These are phyloP conservation scores for Echinosphaeria canescens DNA, from an alignment of 2,329 filamentous ascomycete species.

Conservation along the genomic window DNA sequence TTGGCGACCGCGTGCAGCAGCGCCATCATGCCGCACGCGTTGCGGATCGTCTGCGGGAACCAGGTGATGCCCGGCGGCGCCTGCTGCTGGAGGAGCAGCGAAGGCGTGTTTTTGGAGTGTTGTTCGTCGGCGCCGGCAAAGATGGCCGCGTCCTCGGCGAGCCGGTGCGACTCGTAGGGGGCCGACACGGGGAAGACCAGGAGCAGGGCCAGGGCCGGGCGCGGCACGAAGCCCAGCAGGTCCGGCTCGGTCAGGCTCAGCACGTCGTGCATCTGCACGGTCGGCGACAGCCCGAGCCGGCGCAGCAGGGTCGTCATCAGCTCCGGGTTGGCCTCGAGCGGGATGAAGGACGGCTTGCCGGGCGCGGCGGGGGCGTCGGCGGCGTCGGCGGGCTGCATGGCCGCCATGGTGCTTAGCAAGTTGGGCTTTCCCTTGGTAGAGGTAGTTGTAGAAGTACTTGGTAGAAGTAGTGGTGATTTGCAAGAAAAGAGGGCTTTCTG, in stretches of 20 bases:
- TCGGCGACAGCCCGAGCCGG: conserved; percentile 61
- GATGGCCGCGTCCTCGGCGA: conserved; percentile 49
- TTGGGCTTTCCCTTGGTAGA: too few relatives aligned
- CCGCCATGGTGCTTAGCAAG: too few relatives aligned
- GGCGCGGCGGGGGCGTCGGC: conserved; percentile 10
- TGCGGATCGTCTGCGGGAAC: conserved; percentile 90
- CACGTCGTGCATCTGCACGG: conserved; percentile 71
- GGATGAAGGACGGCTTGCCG: conserved; percentile 26
- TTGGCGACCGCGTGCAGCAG: conserved; percentile 68
- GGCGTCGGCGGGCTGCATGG: conserved; percentile 2
- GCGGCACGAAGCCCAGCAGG: conserved; percentile 68
- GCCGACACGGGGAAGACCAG: conserved; percentile 77
- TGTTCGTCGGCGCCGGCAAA: too few relatives aligned
- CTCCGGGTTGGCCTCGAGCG: conserved; percentile 58
- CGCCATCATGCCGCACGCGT: conserved; percentile 83
- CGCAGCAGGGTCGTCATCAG: conserved; percentile 71
- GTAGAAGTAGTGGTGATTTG: too few relatives aligned
- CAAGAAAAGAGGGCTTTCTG: too few relatives aligned
- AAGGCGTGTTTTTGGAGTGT: too few relatives aligned
- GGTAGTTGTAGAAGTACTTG: too few relatives aligned
- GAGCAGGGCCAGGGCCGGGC: conserved; percentile 70
- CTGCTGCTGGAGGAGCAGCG: too few relatives aligned
- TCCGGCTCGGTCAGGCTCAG: conserved; percentile 76
- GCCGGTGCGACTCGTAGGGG: conserved; percentile 57
- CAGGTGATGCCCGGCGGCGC: conserved; percentile 52